Conservation (phyloP, 139 green algal genomes). For the Desmodesmus armatus region DNA sequence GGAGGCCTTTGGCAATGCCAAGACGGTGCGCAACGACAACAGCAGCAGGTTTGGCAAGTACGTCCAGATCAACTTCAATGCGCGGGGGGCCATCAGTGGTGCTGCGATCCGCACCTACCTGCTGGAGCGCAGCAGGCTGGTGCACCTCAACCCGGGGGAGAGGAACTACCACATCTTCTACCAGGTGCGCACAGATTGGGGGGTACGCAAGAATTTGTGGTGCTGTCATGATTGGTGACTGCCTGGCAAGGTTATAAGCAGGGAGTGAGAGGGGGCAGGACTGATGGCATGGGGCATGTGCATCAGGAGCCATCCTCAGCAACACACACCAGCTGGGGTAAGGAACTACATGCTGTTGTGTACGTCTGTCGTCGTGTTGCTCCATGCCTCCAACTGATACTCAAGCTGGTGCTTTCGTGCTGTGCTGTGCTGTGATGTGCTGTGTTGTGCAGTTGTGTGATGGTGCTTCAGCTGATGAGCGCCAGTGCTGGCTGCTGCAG, state of each 20-base stretch:
- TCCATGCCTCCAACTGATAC: no score
- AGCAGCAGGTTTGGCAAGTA: slow-evolving; percentile 98
- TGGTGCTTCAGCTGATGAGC: slow-evolving; percentile 82
- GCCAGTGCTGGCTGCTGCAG: slow-evolving; percentile 67
- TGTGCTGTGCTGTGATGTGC: no score
- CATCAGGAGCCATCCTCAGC: no score
- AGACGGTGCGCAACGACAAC: slow-evolving; percentile 82
- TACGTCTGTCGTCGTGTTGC: neutral
- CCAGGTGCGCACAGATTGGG: slow-evolving; percentile 72
- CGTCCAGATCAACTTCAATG: slow-evolving; percentile 97
- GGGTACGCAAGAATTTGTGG: no score
- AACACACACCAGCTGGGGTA: no score
- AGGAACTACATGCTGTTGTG: no score
- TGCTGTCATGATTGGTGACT: neutral
- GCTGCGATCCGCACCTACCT: slow-evolving; percentile 97
- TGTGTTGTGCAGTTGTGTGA: slow-evolving; percentile 75
- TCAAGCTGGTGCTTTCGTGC: no score
- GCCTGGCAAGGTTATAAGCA: neutral
- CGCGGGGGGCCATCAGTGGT: slow-evolving; percentile 81
- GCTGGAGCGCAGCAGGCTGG: slow-evolving; percentile 94
- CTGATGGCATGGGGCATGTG: neutral
- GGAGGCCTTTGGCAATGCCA: slow-evolving; percentile 99
- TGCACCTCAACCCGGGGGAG: slow-evolving; percentile 93
- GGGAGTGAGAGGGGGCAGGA: neutral
- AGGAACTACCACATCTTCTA: slow-evolving; percentile 99